A percentile compares a stretch with the other conserved stretches of the same genome.
These are phyloP conservation scores for Umbelopsis sp. DNA, from an alignment of 192 early-diverging fungal genomes.

Conservation along the genomic window DNA sequence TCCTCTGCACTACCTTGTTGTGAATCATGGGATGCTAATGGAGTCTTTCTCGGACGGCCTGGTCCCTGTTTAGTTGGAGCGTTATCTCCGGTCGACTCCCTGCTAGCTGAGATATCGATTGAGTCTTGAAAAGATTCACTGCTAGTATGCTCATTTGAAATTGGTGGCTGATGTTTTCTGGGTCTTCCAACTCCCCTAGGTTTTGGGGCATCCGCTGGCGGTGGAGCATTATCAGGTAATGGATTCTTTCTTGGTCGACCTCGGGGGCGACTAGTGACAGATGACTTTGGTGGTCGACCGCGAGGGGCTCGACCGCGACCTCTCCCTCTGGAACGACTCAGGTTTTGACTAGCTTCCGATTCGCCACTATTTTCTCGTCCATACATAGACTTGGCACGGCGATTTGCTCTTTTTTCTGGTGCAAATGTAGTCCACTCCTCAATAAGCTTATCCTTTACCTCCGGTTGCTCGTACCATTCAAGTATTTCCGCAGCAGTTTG, in stretches of 20 bases:
- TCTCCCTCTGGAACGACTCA: slow-evolving; percentile 14
- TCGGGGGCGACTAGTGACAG: background rate
- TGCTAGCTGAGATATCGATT: too few relatives aligned
- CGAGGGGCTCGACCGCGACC: background rate
- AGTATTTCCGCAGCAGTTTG: slow-evolving; percentile 46
- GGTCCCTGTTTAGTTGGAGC: too few relatives aligned
- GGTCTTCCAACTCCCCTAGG: too few relatives aligned
- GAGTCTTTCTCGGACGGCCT: too few relatives aligned
- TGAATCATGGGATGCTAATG: too few relatives aligned
- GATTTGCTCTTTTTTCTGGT: slow-evolving; percentile 30
- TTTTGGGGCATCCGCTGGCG: too few relatives aligned
- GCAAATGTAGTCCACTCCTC: slow-evolving; percentile 54
- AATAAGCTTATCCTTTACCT: slow-evolving; percentile 44
- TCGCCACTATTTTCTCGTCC: slow-evolving; percentile 31
- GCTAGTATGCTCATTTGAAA: too few relatives aligned
- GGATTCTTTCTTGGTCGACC: slow-evolving; percentile 21
- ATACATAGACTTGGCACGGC: slow-evolving; percentile 31
- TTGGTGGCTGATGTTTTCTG: too few relatives aligned
- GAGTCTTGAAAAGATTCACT: too few relatives aligned
- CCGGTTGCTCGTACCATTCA: slow-evolving; percentile 46
- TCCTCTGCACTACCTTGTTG: too few relatives aligned
- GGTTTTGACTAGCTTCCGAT: background rate
- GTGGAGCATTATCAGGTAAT: background rate
- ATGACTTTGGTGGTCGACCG: background rate
- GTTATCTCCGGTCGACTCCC: too few relatives aligned